Conservation (phyloP, 2,329 filamentous ascomycete species). For the Thyridium curvatum region DNA sequence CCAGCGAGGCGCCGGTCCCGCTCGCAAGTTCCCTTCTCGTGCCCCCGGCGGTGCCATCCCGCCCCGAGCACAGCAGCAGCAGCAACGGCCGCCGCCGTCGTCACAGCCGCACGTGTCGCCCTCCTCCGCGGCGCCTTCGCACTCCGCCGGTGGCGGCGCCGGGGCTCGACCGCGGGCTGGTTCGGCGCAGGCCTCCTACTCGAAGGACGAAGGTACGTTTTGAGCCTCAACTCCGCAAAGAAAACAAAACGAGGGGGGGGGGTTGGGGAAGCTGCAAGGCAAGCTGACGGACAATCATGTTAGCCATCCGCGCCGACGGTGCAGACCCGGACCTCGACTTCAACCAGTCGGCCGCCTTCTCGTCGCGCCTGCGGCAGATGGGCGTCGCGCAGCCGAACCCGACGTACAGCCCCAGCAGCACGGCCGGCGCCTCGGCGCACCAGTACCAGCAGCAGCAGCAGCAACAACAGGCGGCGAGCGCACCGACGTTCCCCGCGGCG, state of each 20-base stretch:
- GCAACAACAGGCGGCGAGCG: constrained; percentile 9
- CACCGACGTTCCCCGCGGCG: constrained; percentile 18
- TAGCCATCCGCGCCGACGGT: constrained; percentile 33
- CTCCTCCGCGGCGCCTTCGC: too few species aligned
- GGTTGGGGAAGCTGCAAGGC: background rate
- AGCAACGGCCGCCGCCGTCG: constrained; percentile 5
- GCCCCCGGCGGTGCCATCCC: constrained; percentile 19
- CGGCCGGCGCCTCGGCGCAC: constrained; percentile 13
- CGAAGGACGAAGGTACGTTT: constrained; percentile 11
- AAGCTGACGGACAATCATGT: background rate
- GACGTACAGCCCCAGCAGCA: constrained; percentile 46
- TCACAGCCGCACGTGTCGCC: constrained; percentile 2
- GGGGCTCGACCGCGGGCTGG: too few species aligned
- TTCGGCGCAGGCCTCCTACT: constrained; percentile 3
- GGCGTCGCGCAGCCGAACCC: constrained; percentile 49
- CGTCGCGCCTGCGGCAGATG: constrained; percentile 45
- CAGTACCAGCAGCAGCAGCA: constrained; percentile 10
- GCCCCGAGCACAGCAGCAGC: constrained; percentile 10
- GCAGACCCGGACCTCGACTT: constrained; percentile 30
- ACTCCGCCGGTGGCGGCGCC: too few species aligned
- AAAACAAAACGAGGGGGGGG: too few species aligned
- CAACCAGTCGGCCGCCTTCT: constrained; percentile 36
- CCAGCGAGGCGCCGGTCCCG: constrained; percentile 19
- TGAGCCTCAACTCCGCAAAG: background rate
- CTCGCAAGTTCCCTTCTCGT: constrained; percentile 37